Evolutionary conservation across 257 asterid species (phyloP).

Genomic region (Parsonsia alboflavescens): DNA sequence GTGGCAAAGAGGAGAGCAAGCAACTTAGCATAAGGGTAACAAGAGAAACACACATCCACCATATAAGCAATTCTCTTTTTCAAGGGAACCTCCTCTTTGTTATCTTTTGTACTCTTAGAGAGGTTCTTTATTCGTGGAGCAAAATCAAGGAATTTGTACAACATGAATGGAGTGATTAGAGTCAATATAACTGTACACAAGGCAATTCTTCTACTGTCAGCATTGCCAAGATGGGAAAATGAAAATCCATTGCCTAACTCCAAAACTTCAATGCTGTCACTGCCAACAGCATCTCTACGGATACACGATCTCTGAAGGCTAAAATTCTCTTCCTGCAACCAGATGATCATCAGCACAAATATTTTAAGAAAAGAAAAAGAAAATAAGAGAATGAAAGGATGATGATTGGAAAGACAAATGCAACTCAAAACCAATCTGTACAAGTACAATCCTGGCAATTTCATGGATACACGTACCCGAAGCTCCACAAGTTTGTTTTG

Average conservation of each 20-base stretch:
- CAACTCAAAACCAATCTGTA: conserved; percentile 6
- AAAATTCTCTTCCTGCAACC: conserved; percentile 64
- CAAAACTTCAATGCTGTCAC: conserved; percentile 26
- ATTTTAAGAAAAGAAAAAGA: conserved; percentile 2
- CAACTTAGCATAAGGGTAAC: conserved; percentile 89
- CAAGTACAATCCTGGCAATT: conserved; percentile 11
- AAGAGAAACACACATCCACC: conserved; percentile 93
- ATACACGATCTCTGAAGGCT: conserved; percentile 45
- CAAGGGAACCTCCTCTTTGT: conserved; percentile 78
- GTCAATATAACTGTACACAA: conserved; percentile 59
- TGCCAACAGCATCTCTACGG: conserved; percentile 26
- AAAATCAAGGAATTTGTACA: conserved; percentile 71
- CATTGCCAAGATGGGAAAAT: conserved; percentile 29
- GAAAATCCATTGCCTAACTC: conserved; percentile 40
- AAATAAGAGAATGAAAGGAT: not conserved
- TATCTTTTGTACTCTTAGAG: conserved; percentile 40
- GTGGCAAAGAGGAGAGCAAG: conserved; percentile 97
- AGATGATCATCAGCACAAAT: conserved; percentile 16
- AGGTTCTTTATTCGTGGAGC: conserved; percentile 56
- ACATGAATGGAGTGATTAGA: conserved; percentile 60
- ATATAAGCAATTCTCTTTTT: conserved; percentile 84
- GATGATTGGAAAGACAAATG: not conserved
- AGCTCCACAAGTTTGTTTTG: conserved; percentile 54
- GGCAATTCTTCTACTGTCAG: conserved; percentile 61
- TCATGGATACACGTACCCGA: conserved; percentile 49